These are phyloP conservation scores for Alnus glutinosa DNA, from an alignment of 306 rosid species.

Conservation along the genomic window DNA sequence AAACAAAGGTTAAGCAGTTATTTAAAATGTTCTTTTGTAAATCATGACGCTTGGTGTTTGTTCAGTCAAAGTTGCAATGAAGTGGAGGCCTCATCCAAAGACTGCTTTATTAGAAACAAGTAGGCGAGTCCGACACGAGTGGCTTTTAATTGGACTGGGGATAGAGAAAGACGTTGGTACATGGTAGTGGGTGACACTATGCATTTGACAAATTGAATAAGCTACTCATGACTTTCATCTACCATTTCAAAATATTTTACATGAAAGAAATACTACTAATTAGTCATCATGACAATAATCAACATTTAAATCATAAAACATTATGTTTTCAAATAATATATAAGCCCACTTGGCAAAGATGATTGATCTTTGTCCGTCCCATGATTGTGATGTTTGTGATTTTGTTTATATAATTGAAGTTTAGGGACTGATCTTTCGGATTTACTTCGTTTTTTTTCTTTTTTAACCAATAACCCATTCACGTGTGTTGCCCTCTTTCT, in stretches of 20 bases:
- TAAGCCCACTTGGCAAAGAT: slow-evolving; percentile 13
- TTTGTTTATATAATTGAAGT: neutral
- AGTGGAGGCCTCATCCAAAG: slow-evolving; percentile 10
- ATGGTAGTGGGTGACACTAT: slow-evolving; percentile 25
- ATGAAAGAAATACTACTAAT: neutral
- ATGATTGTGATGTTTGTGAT: neutral
- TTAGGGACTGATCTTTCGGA: neutral
- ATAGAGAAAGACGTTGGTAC: slow-evolving; percentile 20
- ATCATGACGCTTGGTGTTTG: slow-evolving; percentile 4
- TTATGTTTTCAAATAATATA: neutral
- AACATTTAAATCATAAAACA: slow-evolving; percentile 1
- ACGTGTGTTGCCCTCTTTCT: neutral
- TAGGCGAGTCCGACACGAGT: slow-evolving; percentile 9
- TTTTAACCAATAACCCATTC: neutral
- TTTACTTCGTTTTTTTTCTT: neutral
- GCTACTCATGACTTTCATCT: slow-evolving; percentile 16
- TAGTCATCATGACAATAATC: neutral
- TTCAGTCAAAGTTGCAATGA: slow-evolving; percentile 27
- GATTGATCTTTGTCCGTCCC: slow-evolving; percentile 17
- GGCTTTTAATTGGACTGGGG: slow-evolving; percentile 5
- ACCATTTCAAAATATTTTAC: slow-evolving; percentile 1
- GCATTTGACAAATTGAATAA: slow-evolving; percentile 11
- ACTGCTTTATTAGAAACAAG: slow-evolving; percentile 11
- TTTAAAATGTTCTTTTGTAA: neutral
- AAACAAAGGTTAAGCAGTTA: neutral